Conservation (phyloP, 2,329 filamentous ascomycete genomes). For the Pestalotiopsis sp. region DNA sequence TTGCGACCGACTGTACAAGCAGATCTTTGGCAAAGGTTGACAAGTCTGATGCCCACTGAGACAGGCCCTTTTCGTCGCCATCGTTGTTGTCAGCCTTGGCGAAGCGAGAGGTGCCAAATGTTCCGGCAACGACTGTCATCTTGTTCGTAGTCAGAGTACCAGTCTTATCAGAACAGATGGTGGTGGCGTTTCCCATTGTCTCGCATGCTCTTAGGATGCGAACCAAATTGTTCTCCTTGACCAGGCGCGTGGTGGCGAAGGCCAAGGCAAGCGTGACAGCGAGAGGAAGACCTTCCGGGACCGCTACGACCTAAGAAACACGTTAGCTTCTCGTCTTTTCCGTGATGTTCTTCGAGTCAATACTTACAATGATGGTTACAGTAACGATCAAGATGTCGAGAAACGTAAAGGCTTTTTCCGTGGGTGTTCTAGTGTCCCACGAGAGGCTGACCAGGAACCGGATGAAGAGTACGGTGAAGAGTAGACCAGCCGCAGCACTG, state of each 20-base stretch:
- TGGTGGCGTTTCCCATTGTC: conserved; percentile 73
- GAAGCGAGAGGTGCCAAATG: conserved; percentile 52
- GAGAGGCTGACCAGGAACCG: conserved; percentile 70
- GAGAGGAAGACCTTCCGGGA: conserved; percentile 67
- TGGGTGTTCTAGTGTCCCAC: conserved; percentile 45
- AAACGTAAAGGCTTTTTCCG: conserved; percentile 64
- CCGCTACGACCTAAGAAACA: conserved; percentile 54
- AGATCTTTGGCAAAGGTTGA: conserved; percentile 32
- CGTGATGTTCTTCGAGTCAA: background rate
- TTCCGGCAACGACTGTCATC: conserved; percentile 77
- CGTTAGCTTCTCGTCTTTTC: background rate
- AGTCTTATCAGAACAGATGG: conserved; percentile 81
- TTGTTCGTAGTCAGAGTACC: conserved; percentile 75
- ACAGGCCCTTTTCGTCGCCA: conserved; percentile 20
- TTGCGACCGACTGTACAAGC: conserved; percentile 45
- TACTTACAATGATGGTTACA: conserved; percentile 60
- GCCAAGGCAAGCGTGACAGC: conserved; percentile 70
- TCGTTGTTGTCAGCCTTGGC: conserved; percentile 27
- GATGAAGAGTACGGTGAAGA: conserved; percentile 81
- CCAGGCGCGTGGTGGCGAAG: conserved; percentile 68
- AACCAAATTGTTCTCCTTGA: conserved; percentile 73
- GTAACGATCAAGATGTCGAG: conserved; percentile 65
- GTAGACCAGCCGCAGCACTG: conserved; percentile 68
- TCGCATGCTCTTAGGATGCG: conserved; percentile 69
- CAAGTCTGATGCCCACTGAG: conserved; percentile 33